Conservation (phyloP, 1,284 basidiomycete genomes). For the Flammula alnicola region DNA sequence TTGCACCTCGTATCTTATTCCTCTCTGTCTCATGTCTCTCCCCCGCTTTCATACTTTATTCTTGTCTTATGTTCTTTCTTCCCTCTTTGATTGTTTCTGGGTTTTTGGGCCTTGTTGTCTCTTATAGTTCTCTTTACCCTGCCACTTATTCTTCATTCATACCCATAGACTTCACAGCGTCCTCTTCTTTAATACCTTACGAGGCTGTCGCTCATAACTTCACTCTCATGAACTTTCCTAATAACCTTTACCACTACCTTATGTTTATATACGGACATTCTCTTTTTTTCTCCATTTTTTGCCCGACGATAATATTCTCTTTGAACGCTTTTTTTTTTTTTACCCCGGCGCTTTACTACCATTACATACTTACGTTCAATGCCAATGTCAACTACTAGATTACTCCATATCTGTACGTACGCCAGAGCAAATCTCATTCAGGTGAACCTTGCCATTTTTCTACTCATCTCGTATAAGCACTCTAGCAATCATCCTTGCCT, state of each 20-base stretch:
- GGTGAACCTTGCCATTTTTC: too few relatives aligned
- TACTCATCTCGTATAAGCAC: too few relatives aligned
- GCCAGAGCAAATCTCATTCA: too few relatives aligned
- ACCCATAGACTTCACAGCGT: slow-evolving; percentile 16
- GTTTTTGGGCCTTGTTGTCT: slow-evolving; percentile 6
- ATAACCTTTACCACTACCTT: slow-evolving; percentile 4
- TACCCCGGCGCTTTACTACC: neutral
- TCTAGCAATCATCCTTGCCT: too few relatives aligned
- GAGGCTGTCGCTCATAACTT: slow-evolving; percentile 7
- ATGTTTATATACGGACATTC: slow-evolving; percentile 4
- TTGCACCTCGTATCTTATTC: slow-evolving; percentile 6
- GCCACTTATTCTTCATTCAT: slow-evolving; percentile 7
- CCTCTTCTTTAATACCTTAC: slow-evolving; percentile 7
- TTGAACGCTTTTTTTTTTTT: neutral
- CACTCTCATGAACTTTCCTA: neutral
- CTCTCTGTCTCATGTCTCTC: neutral
- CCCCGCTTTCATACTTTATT: slow-evolving; percentile 11
- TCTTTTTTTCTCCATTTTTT: neutral
- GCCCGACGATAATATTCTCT: slow-evolving; percentile 4
- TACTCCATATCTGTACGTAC: too few relatives aligned
- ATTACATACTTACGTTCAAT: neutral
- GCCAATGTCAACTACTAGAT: slow-evolving; percentile 2
- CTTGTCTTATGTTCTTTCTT: slow-evolving; percentile 10
- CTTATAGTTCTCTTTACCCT: slow-evolving; percentile 5
- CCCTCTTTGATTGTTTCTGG: slow-evolving; percentile 5